phyloP scores from a whole-genome alignment of 1,284 basidiomycete species.

The Taiwanofungus camphoratus region DNA sequence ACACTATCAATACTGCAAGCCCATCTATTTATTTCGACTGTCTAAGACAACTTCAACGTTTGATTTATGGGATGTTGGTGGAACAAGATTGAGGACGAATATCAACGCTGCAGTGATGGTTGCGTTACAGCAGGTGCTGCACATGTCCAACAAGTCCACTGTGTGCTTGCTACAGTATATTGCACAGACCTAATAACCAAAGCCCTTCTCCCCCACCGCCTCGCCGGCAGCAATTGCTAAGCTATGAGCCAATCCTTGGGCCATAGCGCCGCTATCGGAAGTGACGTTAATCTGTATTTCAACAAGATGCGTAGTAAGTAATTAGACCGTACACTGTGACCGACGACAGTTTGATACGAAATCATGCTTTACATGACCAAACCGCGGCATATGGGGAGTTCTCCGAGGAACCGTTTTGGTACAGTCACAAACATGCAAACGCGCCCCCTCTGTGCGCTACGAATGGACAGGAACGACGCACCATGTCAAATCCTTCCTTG shows the following conservation, averaged over 20 bases:
- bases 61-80: too few species aligned
- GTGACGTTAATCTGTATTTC: slow-evolving; percentile 44
- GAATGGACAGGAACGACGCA: slow-evolving; percentile 28
- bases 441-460: too few species aligned
- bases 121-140: too few species aligned
- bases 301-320: background rate
- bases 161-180: too few species aligned
- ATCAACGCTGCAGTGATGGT: too few species aligned
- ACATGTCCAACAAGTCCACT: too few species aligned
- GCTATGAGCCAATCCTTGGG: slow-evolving; percentile 33
- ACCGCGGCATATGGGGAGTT: slow-evolving; percentile 41
- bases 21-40: too few species aligned
- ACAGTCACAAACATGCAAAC: slow-evolving; percentile 29
- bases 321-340: slow-evolving; percentile 1
- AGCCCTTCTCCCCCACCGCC: slow-evolving; percentile 5
- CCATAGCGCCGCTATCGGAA: slow-evolving; percentile 41
- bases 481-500: slow-evolving; percentile 38
- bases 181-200: too few species aligned
- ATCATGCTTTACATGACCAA: slow-evolving; percentile 37
- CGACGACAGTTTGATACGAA: slow-evolving; percentile 1
- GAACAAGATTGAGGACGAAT: too few species aligned
- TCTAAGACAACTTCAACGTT: too few species aligned
- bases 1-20: too few species aligned
- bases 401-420: background rate
- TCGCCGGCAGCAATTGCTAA: slow-evolving; percentile 27